phyloP scores from a whole-genome alignment of 2,329 filamentous ascomycete genomes.

The Neofusicoccum cordaticola region DNA sequence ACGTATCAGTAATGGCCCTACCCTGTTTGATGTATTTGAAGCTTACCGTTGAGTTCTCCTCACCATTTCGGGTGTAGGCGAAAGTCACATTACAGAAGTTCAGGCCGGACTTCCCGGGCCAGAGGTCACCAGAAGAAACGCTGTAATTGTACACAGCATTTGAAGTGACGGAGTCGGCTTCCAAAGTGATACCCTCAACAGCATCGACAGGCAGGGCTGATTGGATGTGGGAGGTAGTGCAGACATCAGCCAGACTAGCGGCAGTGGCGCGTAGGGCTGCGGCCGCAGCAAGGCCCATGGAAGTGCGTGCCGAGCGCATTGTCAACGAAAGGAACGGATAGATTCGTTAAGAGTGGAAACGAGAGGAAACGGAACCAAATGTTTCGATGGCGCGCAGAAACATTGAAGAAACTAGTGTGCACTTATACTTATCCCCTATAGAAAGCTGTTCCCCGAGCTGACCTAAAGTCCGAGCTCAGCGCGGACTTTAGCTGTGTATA shows the following conservation, averaged over 20 bases:
- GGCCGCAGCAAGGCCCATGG: background rate
- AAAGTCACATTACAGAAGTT: slow-evolving; percentile 49
- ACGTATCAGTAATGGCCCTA: background rate
- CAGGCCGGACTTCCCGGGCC: slow-evolving; percentile 30
- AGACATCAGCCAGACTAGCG: slow-evolving; percentile 12
- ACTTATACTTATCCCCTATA: background rate
- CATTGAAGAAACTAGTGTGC: background rate
- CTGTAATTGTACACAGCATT: slow-evolving; percentile 35
- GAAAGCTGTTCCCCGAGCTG: background rate
- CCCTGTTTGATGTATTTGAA: background rate
- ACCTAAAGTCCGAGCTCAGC: background rate
- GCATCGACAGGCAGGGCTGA: slow-evolving; percentile 22
- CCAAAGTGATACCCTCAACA: slow-evolving; percentile 19
- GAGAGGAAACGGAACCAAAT: background rate
- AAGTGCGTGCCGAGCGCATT: background rate
- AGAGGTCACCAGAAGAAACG: slow-evolving; percentile 20
- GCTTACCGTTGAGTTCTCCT: background rate
- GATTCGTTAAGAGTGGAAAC: background rate
- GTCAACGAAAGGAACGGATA: background rate
- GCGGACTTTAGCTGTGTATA: background rate
- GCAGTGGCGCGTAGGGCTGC: background rate
- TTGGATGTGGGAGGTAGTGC: slow-evolving; percentile 23
- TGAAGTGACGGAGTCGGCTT: slow-evolving; percentile 24
- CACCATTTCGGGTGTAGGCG: slow-evolving; percentile 45
- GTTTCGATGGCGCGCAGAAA: background rate